Conservation (phyloP, 129 eudicot species). For the Flaveria ramosissima region DNA sequence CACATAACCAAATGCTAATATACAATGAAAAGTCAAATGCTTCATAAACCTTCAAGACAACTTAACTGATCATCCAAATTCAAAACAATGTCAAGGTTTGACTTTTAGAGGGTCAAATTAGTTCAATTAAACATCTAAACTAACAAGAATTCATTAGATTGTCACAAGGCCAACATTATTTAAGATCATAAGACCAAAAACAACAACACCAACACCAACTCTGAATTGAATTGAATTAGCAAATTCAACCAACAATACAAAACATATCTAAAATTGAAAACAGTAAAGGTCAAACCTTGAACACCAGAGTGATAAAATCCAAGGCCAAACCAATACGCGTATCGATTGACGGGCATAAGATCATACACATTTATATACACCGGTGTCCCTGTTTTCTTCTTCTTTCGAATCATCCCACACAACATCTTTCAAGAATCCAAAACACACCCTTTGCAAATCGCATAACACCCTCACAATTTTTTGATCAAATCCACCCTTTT, state of each 20-base stretch:
- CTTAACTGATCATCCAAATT: neutral
- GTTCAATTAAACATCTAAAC: conserved; percentile 2
- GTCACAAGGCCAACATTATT: neutral
- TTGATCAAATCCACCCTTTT: conserved; percentile 12
- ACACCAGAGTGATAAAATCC: conserved; percentile 90
- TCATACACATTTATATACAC: conserved; percentile 83
- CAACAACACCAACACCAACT: conserved; percentile 8
- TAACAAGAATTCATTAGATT: neutral
- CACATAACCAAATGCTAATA: neutral
- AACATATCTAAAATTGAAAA: neutral
- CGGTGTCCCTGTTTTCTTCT: conserved; percentile 68
- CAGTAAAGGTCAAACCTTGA: conserved; percentile 58
- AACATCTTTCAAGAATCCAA: conserved; percentile 43
- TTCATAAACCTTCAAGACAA: neutral
- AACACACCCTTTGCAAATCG: conserved; percentile 18
- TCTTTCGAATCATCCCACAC: conserved; percentile 60
- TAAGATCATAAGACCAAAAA: neutral
- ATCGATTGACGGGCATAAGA: conserved; percentile 81
- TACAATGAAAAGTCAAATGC: neutral
- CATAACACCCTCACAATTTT: conserved; percentile 17
- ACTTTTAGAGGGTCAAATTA: conserved; percentile 18
- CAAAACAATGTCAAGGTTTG: neutral
- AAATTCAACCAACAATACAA: conserved; percentile 18
- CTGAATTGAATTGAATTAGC: neutral
- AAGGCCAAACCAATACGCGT: conserved; percentile 83